phyloP scores from a whole-genome alignment of 345 rosid genomes.

The Raphanus raphanistrum region DNA sequence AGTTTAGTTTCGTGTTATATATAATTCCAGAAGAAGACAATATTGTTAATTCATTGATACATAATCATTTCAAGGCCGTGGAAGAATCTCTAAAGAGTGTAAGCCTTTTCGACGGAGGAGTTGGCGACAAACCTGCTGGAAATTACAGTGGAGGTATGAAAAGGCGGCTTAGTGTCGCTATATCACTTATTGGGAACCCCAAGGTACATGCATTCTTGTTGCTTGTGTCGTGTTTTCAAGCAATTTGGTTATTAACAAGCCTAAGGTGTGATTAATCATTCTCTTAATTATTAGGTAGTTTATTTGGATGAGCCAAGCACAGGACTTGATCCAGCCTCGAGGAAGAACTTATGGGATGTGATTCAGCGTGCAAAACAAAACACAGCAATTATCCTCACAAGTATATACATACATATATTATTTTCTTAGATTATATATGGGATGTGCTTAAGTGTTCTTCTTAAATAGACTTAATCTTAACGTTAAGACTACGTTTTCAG shows the following conservation, averaged over 20 bases:
- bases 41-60: constrained; percentile 9
- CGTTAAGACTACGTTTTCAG: constrained; percentile 28
- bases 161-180: constrained; percentile 95
- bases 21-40: neutral
- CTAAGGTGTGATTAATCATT: neutral
- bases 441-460: neutral
- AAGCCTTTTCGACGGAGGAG: constrained; percentile 77
- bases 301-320: constrained; percentile 84
- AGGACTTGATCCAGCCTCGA: constrained; percentile 94
- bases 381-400: constrained; percentile 82
- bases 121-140: constrained; percentile 80
- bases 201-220: constrained; percentile 46
- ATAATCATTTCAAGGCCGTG: constrained; percentile 58
- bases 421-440: neutral
- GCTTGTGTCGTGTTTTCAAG: neutral
- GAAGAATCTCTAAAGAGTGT: constrained; percentile 81
- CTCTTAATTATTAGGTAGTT: constrained; percentile 54
- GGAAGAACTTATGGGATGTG: constrained; percentile 83
- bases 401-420: neutral
- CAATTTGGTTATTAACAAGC: neutral
- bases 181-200: constrained; percentile 92
- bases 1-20: neutral
- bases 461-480: neutral
- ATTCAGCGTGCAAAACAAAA: constrained; percentile 76
- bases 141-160: constrained; percentile 99